Evolutionary conservation across 1,284 basidiomycete genomes (phyloP), one percentile per base, ranked within the genome.

Genomic region (Sporisorium scitamineum): DNA sequence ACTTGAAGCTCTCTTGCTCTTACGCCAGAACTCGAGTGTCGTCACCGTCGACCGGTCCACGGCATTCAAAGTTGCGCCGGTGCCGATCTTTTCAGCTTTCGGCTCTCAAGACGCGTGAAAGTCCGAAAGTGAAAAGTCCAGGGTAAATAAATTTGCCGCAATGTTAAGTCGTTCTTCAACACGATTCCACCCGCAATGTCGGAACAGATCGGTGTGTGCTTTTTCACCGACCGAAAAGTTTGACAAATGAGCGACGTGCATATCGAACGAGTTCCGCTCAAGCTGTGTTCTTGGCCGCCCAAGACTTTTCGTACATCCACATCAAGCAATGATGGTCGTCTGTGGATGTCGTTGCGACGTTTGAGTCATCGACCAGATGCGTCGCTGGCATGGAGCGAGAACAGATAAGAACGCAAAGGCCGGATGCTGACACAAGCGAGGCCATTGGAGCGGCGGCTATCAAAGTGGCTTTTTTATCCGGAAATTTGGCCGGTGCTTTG

Each of bases 221-320:
- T 54, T 16, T 27, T 13, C 9, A 37, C 13, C 34, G 34, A 42
- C 41, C 39, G 27, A 34, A 64, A 53, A 64, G 54, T 64, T 64
- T 51, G 27, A 27, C 11, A 51, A 37, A 22, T 39, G 54, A 32
- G 50, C 54, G 61, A 64, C 37, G 24, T 64, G 61, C 61, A 60
- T 53, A n/a, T 53, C n/a, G 41, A n/a, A n/a, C n/a, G n/a, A n/a
- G n/a, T n/a, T n/a, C 41, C 22, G 41, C 41, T n/a, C 22, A 10
- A 42, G 22, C 1, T 42, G 41, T 5, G n/a, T 6, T 42, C n/a
- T 42, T 42, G 41, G 41, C 41, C 22, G 41, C n/a, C n/a, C n/a
- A n/a, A n/a, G n/a, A n/a, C n/a, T n/a, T n/a, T n/a, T n/a, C n/a
- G n/a, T n/a, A n/a, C n/a, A n/a, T n/a, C n/a, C n/a, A n/a, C n/a